A percentile compares a stretch with the other conserved stretches of the same genome.
phyloP scores from a whole-genome alignment of 139 green algal species.

The Monoraphidium neglectum region DNA sequence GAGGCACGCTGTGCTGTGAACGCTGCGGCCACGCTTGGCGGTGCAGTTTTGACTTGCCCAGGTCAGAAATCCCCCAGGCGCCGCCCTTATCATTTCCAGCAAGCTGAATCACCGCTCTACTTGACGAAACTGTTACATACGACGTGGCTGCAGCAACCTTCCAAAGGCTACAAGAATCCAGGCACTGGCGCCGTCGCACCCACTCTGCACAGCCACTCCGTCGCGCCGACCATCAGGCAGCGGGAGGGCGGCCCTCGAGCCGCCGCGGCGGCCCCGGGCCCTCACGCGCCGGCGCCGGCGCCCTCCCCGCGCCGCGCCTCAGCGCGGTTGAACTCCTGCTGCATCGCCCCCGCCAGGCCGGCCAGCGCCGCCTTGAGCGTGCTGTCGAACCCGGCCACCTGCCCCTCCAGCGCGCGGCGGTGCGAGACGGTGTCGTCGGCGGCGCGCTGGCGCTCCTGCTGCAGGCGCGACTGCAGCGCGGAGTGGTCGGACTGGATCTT shows the following conservation, averaged over 20 bases:
- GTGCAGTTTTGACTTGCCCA: too few relatives aligned
- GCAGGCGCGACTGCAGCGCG: not conserved
- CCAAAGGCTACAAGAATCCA: too few relatives aligned
- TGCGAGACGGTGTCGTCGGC: not conserved
- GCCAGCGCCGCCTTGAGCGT: not conserved
- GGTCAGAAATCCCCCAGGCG: too few relatives aligned
- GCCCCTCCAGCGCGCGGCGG: not conserved
- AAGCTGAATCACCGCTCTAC: too few relatives aligned
- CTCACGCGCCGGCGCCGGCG: not conserved
- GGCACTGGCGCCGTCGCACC: too few relatives aligned
- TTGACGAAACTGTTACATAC: too few relatives aligned
- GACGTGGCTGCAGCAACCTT: too few relatives aligned
- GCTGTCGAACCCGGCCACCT: not conserved
- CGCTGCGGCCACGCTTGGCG: too few relatives aligned
- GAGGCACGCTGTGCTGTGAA: too few relatives aligned
- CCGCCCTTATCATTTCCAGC: too few relatives aligned
- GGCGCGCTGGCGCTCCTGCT: not conserved
- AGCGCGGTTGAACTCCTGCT: too few relatives aligned
- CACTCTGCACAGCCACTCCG: too few relatives aligned
- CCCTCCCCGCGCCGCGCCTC: not conserved
- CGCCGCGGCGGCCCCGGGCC: not conserved
- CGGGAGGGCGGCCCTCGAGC: not conserved
- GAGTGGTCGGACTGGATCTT: slow-evolving; percentile 5
- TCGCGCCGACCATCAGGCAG: not conserved
- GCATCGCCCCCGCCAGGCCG: not conserved